phyloP scores from a whole-genome alignment of 208 protist genomes.

The Leishmania tarentolae region DNA sequence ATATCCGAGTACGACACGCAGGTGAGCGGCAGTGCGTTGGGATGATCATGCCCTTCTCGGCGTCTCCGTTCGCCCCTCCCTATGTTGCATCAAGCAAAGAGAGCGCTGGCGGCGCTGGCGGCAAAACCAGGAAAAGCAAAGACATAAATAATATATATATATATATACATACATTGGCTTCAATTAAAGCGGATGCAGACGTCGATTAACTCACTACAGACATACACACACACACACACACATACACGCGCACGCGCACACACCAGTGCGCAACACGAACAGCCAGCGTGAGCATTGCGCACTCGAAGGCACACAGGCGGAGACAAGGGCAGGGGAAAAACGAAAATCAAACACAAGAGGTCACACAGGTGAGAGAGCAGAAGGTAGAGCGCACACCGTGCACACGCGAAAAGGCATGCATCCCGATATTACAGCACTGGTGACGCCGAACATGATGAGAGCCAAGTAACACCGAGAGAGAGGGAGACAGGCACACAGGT shows the following conservation, averaged over 20 bases:
- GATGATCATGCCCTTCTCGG: too few species aligned
- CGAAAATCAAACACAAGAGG: neutral
- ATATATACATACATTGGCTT: neutral
- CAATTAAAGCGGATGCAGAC: neutral
- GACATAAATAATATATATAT: neutral
- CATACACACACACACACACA: neutral
- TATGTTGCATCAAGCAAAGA: too few species aligned
- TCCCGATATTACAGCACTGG: neutral
- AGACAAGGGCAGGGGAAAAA: neutral
- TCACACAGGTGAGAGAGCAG: neutral
- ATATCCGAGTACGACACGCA: too few species aligned
- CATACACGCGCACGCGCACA: neutral
- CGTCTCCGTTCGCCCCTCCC: too few species aligned
- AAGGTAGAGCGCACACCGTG: neutral
- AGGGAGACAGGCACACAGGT: neutral
- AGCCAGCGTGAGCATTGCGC: neutral
- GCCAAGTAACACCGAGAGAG: neutral
- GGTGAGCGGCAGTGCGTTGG: too few species aligned
- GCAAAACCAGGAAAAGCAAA: neutral
- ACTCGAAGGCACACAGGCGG: neutral
- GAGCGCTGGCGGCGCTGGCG: too few species aligned
- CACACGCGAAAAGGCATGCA: neutral
- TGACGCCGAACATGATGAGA: neutral
- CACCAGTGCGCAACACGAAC: neutral
- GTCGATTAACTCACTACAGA: neutral